These are phyloP conservation scores for Microthlaspi erraticum DNA, from an alignment of 345 rosid species.

Conservation along the genomic window DNA sequence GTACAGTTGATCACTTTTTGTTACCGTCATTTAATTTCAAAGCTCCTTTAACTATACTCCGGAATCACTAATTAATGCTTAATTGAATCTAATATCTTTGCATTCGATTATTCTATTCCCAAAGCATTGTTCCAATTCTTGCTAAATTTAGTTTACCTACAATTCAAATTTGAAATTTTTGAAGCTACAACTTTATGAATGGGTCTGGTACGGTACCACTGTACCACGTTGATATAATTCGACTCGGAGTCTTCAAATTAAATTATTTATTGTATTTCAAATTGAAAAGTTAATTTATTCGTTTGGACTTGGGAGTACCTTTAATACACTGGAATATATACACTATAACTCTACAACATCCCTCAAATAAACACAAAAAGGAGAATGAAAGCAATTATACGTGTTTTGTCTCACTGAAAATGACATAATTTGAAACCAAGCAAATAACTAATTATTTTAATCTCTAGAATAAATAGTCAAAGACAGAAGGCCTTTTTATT, in stretches of 20 bases:
- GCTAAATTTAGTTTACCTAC: background rate
- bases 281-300: conserved; percentile 6
- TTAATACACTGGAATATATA: no score
- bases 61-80: background rate
- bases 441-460: conserved; percentile 6
- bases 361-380: conserved; percentile 27
- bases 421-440: conserved; percentile 36
- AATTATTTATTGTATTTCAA: background rate
- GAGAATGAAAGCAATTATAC: conserved; percentile 26
- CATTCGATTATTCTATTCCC: conserved; percentile 6
- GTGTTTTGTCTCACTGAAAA: conserved; percentile 24
- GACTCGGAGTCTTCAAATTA: background rate
- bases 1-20: no score
- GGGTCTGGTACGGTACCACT: conserved; percentile 13
- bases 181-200: conserved; percentile 18
- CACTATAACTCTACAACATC: conserved; percentile 4
- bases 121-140: background rate
- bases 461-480: background rate
- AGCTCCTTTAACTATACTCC: background rate
- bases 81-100: background rate
- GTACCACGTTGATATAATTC: conserved; percentile 4
- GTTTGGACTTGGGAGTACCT: background rate
- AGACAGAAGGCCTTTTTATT: conserved; percentile 34
- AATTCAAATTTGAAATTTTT: conserved; percentile 25
- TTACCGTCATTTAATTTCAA: no score